A percentile compares a stretch with the other conserved stretches of the same genome.
phyloP scores from a whole-genome alignment of 441 rosid genomes.

The Brassica balearica region DNA sequence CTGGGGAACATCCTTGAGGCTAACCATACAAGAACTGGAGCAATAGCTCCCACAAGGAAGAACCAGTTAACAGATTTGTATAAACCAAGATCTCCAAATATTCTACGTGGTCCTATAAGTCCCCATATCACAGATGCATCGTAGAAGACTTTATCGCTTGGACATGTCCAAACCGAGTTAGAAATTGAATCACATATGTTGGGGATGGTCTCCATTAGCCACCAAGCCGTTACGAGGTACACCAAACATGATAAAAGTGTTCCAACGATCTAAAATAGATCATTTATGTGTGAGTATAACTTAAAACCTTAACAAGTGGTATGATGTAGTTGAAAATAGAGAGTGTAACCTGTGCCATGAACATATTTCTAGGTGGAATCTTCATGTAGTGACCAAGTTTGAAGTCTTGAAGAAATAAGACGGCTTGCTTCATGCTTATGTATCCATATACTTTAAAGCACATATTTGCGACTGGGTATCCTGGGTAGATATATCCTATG shows the following conservation, averaged over 20 bases:
- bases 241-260: conserved; percentile 81
- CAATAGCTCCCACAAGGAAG: conserved; percentile 83
- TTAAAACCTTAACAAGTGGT: conserved; percentile 4
- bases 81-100: conserved; percentile 80
- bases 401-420: conserved; percentile 90
- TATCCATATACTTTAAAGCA: conserved; percentile 96
- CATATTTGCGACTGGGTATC: conserved; percentile 96
- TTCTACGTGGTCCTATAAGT: conserved; percentile 82
- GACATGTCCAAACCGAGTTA: conserved; percentile 88
- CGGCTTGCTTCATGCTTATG: conserved; percentile 91
- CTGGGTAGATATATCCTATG: conserved; percentile 94
- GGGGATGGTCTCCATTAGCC: conserved; percentile 91
- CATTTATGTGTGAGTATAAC: neutral
- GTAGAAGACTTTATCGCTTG: conserved; percentile 81
- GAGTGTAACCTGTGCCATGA: conserved; percentile 84
- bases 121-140: conserved; percentile 99
- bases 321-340: neutral
- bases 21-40: conserved; percentile 78
- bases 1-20: conserved; percentile 76
- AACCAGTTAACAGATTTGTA: conserved; percentile 88
- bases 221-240: conserved; percentile 90
- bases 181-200: conserved; percentile 76
- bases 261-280: conserved; percentile 67
- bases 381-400: conserved; percentile 99
- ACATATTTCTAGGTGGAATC: conserved; percentile 93